phyloP scores from a whole-genome alignment of 2,329 filamentous ascomycete genomes.

The Ceratocystis eucalypticola region DNA sequence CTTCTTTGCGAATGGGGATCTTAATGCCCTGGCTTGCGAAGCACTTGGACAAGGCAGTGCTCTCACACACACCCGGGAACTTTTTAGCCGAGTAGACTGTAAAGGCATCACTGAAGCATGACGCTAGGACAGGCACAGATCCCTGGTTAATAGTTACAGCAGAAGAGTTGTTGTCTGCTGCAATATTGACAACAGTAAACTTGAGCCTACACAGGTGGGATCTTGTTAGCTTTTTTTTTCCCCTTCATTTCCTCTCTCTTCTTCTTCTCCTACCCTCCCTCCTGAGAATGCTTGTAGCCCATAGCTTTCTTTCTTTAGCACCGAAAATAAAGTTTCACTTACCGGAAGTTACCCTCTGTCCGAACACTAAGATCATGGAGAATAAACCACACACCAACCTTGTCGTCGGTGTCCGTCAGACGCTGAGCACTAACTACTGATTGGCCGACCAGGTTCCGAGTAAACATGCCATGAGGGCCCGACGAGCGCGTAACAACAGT shows the following conservation, averaged over 20 bases:
- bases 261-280: no score
- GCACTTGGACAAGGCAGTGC: constrained; percentile 76
- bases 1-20: constrained; percentile 88
- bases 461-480: constrained; percentile 73
- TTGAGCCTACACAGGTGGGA: constrained; percentile 34
- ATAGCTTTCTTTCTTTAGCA: no score
- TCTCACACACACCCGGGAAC: constrained; percentile 94
- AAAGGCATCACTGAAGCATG: constrained; percentile 76
- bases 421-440: constrained; percentile 78
- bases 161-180: constrained; percentile 26
- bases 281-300: no score
- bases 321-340: constrained; percentile 22
- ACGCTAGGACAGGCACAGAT: constrained; percentile 68
- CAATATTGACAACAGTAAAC: constrained; percentile 72
- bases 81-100: constrained; percentile 96
- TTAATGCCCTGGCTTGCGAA: constrained; percentile 93
- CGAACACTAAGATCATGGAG: constrained; percentile 89
- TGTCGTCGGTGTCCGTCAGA: constrained; percentile 63
- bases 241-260: no score
- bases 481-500: constrained; percentile 27
- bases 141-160: constrained; percentile 51
- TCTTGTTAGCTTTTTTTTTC: neutral
- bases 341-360: constrained; percentile 85
- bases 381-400: constrained; percentile 91
- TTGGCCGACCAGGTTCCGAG: constrained; percentile 85